These are phyloP conservation scores for Umbelopsis sp. DNA, from an alignment of 192 early-diverging fungal genomes.

Conservation along the genomic window DNA sequence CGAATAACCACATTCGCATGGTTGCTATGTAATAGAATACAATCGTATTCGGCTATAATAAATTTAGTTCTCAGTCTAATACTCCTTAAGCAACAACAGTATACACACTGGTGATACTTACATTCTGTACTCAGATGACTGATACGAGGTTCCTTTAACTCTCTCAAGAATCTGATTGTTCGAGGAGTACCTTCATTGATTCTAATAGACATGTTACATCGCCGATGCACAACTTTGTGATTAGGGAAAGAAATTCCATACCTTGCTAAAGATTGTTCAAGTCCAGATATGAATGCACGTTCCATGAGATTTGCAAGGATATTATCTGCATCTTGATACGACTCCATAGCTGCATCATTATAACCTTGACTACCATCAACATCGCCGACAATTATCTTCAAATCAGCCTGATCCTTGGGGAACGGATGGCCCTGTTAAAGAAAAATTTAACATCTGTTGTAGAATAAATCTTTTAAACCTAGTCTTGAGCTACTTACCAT, in stretches of 20 bases:
- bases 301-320: constrained; percentile 58
- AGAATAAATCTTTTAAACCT: background rate
- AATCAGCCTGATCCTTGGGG: constrained; percentile 17
- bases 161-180: constrained; percentile 37
- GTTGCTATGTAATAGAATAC: constrained; percentile 1
- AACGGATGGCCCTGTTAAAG: background rate
- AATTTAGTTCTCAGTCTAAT: background rate
- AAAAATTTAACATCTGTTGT: background rate
- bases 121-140: constrained; percentile 32
- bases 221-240: too few relatives aligned
- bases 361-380: constrained; percentile 40
- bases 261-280: background rate
- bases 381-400: constrained; percentile 54
- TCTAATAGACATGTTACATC: background rate
- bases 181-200: background rate
- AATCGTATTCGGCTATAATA: background rate
- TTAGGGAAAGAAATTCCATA: background rate
- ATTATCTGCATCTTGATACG: constrained; percentile 46
- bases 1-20: constrained; percentile 4
- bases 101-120: background rate
- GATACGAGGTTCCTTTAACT: constrained; percentile 52
- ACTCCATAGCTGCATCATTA: constrained; percentile 50
- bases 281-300: constrained; percentile 44
- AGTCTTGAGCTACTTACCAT: background rate
- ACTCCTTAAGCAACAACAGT: background rate